Evolutionary conservation across 1,139 yeast genomes (phyloP).

Genomic region (Kodamaea fungicola): DNA sequence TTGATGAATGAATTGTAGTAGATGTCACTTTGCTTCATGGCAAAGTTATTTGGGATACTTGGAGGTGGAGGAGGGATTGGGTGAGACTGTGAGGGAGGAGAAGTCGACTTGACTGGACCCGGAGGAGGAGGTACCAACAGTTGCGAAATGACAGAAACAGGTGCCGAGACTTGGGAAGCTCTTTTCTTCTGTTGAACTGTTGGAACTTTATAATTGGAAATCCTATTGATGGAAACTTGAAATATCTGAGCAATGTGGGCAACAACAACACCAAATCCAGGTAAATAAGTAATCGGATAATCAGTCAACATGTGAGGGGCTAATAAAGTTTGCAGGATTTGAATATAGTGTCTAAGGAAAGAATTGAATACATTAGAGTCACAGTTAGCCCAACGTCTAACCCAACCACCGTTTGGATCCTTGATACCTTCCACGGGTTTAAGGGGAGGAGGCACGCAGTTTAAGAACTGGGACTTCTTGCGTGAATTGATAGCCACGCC

Average conservation of each 20-base stretch:
- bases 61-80: constrained; percentile 13
- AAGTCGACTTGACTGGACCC: background rate
- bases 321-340: constrained; percentile 24
- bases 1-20: constrained; percentile 39
- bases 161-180: background rate
- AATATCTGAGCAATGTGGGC: constrained; percentile 38
- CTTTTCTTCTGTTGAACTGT: background rate
- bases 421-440: constrained; percentile 55
- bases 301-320: constrained; percentile 3
- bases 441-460: constrained; percentile 46
- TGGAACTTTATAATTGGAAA: constrained; percentile 13
- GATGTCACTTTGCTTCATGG: constrained; percentile 26
- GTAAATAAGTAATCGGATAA: constrained; percentile 11
- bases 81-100: constrained; percentile 10
- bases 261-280: constrained; percentile 38
- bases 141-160: background rate
- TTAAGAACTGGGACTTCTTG: constrained; percentile 26
- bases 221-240: constrained; percentile 31
- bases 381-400: constrained; percentile 44
- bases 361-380: constrained; percentile 72
- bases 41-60: constrained; percentile 9
- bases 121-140: background rate
- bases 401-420: constrained; percentile 70
- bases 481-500: constrained; percentile 24
- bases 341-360: constrained; percentile 66